These are phyloP conservation scores for Kernera saxatilis DNA, from an alignment of 345 rosid genomes.

Conservation along the genomic window DNA sequence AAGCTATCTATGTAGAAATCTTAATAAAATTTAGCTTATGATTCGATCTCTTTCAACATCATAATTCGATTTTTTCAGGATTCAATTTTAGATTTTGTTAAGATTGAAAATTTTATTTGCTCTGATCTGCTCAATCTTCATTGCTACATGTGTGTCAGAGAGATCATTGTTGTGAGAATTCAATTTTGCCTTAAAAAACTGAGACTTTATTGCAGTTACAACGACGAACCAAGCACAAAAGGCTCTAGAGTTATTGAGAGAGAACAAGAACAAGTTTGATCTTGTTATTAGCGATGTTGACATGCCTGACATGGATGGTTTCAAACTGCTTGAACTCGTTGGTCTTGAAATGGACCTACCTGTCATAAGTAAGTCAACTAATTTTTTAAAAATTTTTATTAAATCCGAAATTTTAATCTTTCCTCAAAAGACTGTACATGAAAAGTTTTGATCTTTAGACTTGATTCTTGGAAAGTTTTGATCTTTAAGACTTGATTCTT, in stretches of 20 bases:
- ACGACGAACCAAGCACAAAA: constrained; percentile 84
- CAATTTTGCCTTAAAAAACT: neutral
- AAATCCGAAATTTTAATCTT: neutral
- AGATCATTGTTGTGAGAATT: constrained; percentile 10
- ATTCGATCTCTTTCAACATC: neutral
- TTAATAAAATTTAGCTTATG: neutral
- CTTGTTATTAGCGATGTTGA: constrained; percentile 93
- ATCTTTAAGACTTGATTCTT: neutral
- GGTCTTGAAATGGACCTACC: constrained; percentile 99
- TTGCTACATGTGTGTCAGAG: constrained; percentile 7
- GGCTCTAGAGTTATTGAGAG: constrained; percentile 71
- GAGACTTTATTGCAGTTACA: constrained; percentile 49
- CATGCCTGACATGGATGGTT: constrained; percentile 99
- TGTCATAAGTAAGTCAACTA: constrained; percentile 69
- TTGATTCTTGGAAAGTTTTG: neutral
- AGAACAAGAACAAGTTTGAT: constrained; percentile 81
- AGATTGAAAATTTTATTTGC: constrained; percentile 3
- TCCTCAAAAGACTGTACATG: neutral
- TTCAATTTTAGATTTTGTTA: constrained; percentile 1
- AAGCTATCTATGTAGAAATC: neutral
- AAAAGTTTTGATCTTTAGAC: neutral
- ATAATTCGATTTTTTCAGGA: neutral
- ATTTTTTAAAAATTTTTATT: neutral
- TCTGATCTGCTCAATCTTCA: constrained; percentile 1
- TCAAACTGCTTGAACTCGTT: constrained; percentile 86